Conservation (phyloP, 2,329 filamentous ascomycete species). For the Fusarium sacchari region DNA sequence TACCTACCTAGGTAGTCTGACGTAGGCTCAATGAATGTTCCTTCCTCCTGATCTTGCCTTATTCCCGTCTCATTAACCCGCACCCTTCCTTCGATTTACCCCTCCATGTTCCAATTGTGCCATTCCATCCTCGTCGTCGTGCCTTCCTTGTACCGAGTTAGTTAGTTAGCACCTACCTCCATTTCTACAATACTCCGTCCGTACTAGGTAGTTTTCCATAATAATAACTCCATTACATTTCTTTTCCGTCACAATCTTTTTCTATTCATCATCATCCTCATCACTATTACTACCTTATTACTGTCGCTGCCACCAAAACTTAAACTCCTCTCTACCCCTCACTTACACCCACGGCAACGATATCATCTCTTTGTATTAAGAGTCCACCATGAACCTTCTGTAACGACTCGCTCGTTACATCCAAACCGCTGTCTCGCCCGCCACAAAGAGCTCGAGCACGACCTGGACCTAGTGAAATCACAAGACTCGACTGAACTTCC, state of each 20-base stretch:
- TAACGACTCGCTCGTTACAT: constrained; percentile 35
- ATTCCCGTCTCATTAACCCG: not conserved
- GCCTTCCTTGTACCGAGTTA: not conserved
- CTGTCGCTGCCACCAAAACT: not conserved
- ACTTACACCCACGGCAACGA: not conserved
- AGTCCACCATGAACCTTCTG: constrained; percentile 37
- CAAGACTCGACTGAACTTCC: constrained; percentile 10
- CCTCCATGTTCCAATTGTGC: constrained; percentile 15
- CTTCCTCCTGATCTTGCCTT: not conserved
- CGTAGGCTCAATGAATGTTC: not conserved
- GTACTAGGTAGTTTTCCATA: constrained; percentile 11
- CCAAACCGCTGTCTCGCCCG: constrained; percentile 33
- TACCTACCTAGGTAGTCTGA: not conserved
- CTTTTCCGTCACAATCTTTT: constrained; percentile 16
- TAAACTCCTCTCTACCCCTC: constrained; percentile 4
- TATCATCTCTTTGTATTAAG: constrained; percentile 18
- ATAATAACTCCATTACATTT: constrained; percentile 18
- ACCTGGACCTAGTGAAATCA: constrained; percentile 27
- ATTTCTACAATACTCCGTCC: not conserved
- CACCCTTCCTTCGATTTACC: constrained; percentile 18
- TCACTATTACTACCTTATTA: not conserved
- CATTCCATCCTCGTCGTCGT: not conserved
- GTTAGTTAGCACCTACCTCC: constrained; percentile 29
- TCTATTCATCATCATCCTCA: constrained; percentile 20
- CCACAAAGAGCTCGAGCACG: constrained; percentile 32